A percentile compares a stretch with the other conserved stretches of the same genome.
Conservation (phyloP, 225 moss, liverwort and hornwort species). For the Antitrichia curtipendula region DNA sequence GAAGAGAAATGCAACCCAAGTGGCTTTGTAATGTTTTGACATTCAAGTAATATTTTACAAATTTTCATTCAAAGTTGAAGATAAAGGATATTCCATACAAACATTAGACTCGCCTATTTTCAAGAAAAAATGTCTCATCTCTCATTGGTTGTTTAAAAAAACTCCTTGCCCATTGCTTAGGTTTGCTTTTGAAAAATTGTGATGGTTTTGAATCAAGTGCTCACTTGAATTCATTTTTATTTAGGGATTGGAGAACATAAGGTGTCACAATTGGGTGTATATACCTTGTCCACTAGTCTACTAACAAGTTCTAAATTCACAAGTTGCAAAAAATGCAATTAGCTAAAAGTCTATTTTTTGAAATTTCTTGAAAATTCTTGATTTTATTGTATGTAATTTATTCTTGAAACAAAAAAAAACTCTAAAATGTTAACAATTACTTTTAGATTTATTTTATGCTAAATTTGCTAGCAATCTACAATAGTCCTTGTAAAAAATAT, state of each 20-base stretch:
- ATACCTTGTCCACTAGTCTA: no score
- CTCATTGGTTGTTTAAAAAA: no score
- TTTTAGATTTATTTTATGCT: accelerated
- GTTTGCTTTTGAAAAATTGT: neutral
- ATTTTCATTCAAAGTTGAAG: neutral
- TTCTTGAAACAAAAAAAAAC: no score
- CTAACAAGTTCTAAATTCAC: no score
- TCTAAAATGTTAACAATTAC: neutral
- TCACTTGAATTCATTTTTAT: neutral
- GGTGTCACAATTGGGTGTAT: neutral
- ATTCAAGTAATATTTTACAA: neutral
- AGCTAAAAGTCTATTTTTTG: no score
- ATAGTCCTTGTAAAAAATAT: neutral
- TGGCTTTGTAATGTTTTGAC: neutral
- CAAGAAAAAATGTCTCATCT: no score
- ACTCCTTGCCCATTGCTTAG: no score
- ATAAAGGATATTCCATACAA: no score
- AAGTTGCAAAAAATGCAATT: no score
- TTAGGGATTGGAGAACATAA: no score
- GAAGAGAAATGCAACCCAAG: neutral
- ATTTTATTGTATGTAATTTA: neutral
- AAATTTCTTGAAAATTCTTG: neutral
- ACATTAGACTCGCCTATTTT: no score
- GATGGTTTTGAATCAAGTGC: neutral
- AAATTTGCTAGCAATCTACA: neutral